A percentile compares a stretch with the other conserved stretches of the same genome.
phyloP scores from a whole-genome alignment of 331 rosid genomes.

The Stylosanthes scabra region DNA sequence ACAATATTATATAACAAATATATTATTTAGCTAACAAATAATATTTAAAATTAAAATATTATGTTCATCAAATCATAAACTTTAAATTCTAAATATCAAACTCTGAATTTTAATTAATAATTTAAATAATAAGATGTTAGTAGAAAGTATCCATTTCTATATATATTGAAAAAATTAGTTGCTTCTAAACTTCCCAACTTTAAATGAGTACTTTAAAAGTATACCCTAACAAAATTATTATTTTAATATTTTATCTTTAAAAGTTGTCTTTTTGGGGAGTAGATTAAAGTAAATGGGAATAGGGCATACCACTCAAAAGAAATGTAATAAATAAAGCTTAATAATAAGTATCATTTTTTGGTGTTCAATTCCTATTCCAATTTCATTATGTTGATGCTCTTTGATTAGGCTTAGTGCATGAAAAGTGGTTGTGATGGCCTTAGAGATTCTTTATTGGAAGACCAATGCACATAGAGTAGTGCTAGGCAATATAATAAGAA shows the following conservation, averaged over 20 bases:
- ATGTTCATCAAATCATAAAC: too few species aligned
- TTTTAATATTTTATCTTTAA: constrained; percentile 38
- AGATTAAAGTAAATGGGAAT: constrained; percentile 54
- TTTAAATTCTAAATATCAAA: too few species aligned
- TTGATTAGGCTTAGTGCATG: constrained; percentile 37
- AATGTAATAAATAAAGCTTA: not conserved
- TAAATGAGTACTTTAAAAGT: too few species aligned
- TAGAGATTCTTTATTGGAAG: constrained; percentile 36
- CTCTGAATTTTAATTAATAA: too few species aligned
- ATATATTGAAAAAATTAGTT: too few species aligned
- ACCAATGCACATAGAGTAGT: constrained; percentile 12
- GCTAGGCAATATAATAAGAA: constrained; percentile 2
- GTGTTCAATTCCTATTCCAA: constrained; percentile 26
- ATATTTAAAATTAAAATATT: too few species aligned
- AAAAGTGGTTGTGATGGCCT: constrained; percentile 35
- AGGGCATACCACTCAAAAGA: constrained; percentile 66
- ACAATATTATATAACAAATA: too few species aligned
- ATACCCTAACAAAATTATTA: too few species aligned
- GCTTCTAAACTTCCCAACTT: too few species aligned
- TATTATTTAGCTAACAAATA: too few species aligned
- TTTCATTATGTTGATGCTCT: constrained; percentile 21
- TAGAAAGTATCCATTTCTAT: too few species aligned
- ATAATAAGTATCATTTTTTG: constrained; percentile 20
- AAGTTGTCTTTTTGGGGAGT: constrained; percentile 50
- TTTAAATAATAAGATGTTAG: too few species aligned